Evolutionary conservation across 2,329 filamentous ascomycete genomes (phyloP).

Genomic region (Xylaria digitata): DNA sequence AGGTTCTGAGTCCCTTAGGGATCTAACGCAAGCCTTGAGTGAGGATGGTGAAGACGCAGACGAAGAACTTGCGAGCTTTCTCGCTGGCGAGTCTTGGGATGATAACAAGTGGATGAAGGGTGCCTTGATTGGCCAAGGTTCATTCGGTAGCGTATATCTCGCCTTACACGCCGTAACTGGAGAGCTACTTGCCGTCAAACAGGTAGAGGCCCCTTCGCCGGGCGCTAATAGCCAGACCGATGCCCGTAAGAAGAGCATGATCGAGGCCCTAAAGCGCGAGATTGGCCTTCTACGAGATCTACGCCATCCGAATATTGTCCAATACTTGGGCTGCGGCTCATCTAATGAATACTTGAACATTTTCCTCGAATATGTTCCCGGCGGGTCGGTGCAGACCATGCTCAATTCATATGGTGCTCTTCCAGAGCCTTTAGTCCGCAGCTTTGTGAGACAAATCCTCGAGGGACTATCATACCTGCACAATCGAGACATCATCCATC

Average conservation of each 20-base stretch:
- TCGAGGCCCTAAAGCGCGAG: constrained; percentile 95
- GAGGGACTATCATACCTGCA: constrained; percentile 93
- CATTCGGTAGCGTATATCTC: constrained; percentile 94
- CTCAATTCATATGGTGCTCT: constrained; percentile 97
- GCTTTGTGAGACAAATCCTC: constrained; percentile 96
- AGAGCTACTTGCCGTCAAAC: constrained; percentile 97
- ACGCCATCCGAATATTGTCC: constrained; percentile 96
- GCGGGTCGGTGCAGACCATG: constrained; percentile 98
- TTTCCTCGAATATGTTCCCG: constrained; percentile 99
- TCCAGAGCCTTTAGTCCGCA: constrained; percentile 90
- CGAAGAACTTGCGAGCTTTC: constrained; percentile 88
- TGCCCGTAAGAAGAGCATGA: constrained; percentile 96
- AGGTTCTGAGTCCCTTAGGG: constrained; percentile 78
- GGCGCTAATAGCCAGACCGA: constrained; percentile 84
- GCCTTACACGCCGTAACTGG: constrained; percentile 95
- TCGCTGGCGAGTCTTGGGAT: constrained; percentile 93
- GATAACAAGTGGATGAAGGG: constrained; percentile 99
- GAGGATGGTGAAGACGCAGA: constrained; percentile 94
- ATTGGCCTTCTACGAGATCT: constrained; percentile 94
- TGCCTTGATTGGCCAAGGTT: constrained; percentile 94
- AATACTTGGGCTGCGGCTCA: constrained; percentile 94
- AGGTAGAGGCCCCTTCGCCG: constrained; percentile 88
- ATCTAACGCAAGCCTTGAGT: constrained; percentile 84
- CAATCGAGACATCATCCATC: constrained; percentile 94
- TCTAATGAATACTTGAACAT: constrained; percentile 95